Evolutionary conservation across 202 grass and related monocot species (phyloP).

Genomic region (Zoysia matrella): DNA sequence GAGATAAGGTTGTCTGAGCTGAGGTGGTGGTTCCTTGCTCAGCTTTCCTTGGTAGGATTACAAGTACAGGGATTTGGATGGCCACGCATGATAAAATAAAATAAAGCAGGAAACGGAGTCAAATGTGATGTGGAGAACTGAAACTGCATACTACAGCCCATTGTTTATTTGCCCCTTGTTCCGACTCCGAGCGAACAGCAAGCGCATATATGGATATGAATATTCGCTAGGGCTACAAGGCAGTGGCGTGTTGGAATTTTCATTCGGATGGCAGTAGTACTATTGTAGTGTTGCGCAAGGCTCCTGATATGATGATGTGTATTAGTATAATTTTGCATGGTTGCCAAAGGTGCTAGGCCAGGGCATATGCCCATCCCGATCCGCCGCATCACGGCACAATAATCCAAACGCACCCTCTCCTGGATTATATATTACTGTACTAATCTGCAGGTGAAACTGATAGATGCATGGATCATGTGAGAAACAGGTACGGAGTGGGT

Average conservation of each 20-base stretch:
- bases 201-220: too few species aligned
- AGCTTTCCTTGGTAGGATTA: neutral
- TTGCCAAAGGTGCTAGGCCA: neutral
- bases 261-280: too few species aligned
- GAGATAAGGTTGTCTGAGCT: neutral
- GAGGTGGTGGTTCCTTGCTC: neutral
- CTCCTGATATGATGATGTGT: neutral
- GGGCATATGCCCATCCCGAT: neutral
- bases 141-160: neutral
- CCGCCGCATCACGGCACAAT: neutral
- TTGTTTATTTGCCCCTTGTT: neutral
- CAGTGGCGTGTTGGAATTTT: too few species aligned
- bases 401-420: neutral
- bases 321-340: neutral
- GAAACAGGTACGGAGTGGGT: neutral
- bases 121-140: conserved; percentile 46
- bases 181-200: neutral
- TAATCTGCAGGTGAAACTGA: too few species aligned
- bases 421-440: too few species aligned
- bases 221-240: conserved; percentile 17
- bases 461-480: neutral
- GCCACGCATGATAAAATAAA: neutral
- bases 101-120: neutral
- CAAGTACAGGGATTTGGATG: conserved; percentile 2
- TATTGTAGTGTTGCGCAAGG: too few species aligned